Percentiles rank a stretch among this genome's conserved stretches.
Evolutionary conservation across 2,329 filamentous ascomycete genomes (phyloP).

Genomic region (Beauveria australis): DNA sequence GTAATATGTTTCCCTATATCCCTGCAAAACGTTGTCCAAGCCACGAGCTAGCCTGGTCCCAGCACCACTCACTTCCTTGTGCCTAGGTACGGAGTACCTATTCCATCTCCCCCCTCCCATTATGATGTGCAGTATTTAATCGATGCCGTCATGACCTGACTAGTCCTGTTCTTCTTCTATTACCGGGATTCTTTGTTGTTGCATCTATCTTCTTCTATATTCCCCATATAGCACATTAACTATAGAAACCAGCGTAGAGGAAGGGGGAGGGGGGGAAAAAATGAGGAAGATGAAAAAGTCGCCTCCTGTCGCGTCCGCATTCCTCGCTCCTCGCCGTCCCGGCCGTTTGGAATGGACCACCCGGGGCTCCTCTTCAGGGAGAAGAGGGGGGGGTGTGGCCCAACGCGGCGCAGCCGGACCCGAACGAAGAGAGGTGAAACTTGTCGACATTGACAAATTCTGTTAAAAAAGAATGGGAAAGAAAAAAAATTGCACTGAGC

Average conservation of each 20-base stretch:
- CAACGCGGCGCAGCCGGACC: background rate
- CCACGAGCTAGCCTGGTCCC: background rate
- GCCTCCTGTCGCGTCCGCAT: background rate
- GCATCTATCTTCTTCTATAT: too few relatives aligned
- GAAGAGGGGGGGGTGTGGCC: background rate
- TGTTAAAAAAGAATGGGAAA: background rate
- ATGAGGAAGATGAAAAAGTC: background rate
- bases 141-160: constrained; percentile 5
- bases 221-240: background rate
- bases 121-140: background rate
- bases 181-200: background rate
- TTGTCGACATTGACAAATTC: background rate
- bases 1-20: background rate
- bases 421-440: background rate
- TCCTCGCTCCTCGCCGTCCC: background rate
- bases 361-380: background rate
- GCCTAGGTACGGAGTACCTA: too few relatives aligned
- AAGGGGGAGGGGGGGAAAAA: background rate
- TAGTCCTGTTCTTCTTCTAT: background rate
- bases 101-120: too few relatives aligned
- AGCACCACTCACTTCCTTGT: background rate
- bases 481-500: background rate
- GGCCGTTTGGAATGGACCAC: background rate
- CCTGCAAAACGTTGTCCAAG: constrained; percentile 1
- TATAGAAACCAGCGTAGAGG: background rate